phyloP scores from a whole-genome alignment of 257 asterid species.

The Hygrophila difformis region DNA sequence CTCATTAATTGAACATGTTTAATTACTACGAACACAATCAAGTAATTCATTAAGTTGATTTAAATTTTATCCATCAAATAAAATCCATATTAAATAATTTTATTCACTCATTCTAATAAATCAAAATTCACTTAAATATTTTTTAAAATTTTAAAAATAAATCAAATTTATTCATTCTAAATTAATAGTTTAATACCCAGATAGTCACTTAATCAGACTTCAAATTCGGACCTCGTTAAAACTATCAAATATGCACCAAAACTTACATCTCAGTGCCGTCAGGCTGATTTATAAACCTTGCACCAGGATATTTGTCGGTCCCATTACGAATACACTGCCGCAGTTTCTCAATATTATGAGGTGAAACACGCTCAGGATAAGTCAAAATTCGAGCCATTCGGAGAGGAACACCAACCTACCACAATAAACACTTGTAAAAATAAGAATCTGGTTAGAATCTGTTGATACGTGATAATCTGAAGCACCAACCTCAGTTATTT shows the following conservation, averaged over 20 bases:
- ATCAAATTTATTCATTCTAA: constrained; percentile 3
- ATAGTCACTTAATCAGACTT: no score
- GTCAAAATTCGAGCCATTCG: constrained; percentile 79
- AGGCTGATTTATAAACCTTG: constrained; percentile 57
- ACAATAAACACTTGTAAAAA: constrained; percentile 12
- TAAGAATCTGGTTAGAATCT: constrained; percentile 6
- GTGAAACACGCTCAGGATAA: constrained; percentile 90
- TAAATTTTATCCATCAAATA: no score
- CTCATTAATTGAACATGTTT: no score
- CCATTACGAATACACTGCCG: constrained; percentile 93
- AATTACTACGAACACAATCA: no score
- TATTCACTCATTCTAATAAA: no score
- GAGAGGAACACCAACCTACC: constrained; percentile 86
- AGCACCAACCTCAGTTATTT: constrained; percentile 65
- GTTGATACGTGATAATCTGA: constrained; percentile 6
- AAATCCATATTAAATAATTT: no score
- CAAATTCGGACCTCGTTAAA: no score
- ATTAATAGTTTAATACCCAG: no score
- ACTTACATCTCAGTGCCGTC: constrained; percentile 84
- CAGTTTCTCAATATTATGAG: constrained; percentile 84
- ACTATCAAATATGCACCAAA: no score
- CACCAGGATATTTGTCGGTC: constrained; percentile 88
- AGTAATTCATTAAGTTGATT: no score
- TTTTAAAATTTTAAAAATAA: no score
- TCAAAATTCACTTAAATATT: no score